Conservation (phyloP, 139 green algal genomes). For the Tetratostichococcus sp. region DNA sequence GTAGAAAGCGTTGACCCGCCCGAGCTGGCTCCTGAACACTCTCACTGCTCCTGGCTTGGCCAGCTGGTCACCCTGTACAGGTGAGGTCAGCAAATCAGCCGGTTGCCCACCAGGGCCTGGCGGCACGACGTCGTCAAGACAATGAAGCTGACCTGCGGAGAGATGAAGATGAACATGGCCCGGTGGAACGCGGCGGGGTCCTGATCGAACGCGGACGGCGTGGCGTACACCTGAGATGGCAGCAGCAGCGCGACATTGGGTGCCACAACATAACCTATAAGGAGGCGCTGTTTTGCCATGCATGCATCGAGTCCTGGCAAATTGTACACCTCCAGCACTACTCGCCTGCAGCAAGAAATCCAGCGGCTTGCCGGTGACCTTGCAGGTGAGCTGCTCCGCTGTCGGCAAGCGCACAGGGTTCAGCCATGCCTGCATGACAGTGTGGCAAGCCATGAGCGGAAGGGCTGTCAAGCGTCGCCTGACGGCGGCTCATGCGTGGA, state of each 20-base stretch:
- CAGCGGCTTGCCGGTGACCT: slow-evolving; percentile 31
- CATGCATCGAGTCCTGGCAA: too few species aligned
- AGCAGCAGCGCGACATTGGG: too few species aligned
- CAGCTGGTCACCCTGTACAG: slow-evolving; percentile 42
- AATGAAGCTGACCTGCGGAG: slow-evolving; percentile 40
- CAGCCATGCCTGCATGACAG: slow-evolving; percentile 71
- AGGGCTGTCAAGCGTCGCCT: too few species aligned
- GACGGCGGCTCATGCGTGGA: too few species aligned
- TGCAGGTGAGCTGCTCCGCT: slow-evolving; percentile 48
- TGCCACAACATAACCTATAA: too few species aligned
- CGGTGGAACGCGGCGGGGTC: slow-evolving; percentile 6
- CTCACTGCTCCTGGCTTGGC: slow-evolving; percentile 46
- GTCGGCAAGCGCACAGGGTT: slow-evolving; percentile 66
- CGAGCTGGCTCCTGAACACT: slow-evolving; percentile 79
- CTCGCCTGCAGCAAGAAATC: neutral
- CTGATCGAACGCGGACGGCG: neutral
- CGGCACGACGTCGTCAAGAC: too few species aligned
- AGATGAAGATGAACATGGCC: slow-evolving; percentile 5
- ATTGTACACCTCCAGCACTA: neutral
- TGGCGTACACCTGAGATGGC: neutral
- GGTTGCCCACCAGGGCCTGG: too few species aligned
- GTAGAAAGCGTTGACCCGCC: slow-evolving; percentile 73
- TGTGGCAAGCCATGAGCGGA: too few species aligned
- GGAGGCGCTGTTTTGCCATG: too few species aligned
- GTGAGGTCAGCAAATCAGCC: too few species aligned